phyloP scores from a whole-genome alignment of 352 stramenopile species.

The Phytophthora europaea region DNA sequence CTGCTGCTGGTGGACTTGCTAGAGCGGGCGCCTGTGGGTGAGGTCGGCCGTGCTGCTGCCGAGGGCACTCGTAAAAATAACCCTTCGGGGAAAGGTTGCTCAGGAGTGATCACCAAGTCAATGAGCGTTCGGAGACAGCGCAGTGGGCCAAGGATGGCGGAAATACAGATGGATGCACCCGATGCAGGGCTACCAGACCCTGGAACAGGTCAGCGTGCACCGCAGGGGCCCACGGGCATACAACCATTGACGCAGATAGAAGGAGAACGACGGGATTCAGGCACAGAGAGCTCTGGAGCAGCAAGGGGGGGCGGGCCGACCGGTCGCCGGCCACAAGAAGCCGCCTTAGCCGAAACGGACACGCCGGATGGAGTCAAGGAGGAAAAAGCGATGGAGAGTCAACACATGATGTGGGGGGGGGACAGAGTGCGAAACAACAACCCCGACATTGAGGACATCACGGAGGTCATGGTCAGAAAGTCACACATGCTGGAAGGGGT shows the following conservation, averaged over 20 bases:
- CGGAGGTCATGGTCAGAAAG: neutral
- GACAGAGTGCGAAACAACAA: neutral
- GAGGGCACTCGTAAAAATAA: neutral
- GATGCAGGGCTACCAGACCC: neutral
- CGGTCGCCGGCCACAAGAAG: neutral
- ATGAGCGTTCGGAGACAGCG: neutral
- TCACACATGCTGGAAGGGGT: neutral
- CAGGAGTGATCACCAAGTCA: neutral
- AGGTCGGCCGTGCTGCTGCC: too few relatives aligned
- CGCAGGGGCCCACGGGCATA: neutral
- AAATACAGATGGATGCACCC: neutral
- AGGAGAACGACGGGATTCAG: neutral
- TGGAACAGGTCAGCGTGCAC: neutral
- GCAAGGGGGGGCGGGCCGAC: neutral
- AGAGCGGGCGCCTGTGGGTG: too few relatives aligned
- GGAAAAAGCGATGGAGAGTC: neutral
- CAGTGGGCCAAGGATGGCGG: neutral
- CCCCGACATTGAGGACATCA: neutral
- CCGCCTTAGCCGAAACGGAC: neutral
- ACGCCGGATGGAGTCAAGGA: neutral
- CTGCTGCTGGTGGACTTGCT: too few relatives aligned
- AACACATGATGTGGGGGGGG: neutral
- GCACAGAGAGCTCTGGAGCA: neutral
- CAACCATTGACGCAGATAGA: neutral
- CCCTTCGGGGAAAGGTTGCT: neutral